phyloP scores from a whole-genome alignment of 768 basidiomycete species.

The Lactarius psammicola region DNA sequence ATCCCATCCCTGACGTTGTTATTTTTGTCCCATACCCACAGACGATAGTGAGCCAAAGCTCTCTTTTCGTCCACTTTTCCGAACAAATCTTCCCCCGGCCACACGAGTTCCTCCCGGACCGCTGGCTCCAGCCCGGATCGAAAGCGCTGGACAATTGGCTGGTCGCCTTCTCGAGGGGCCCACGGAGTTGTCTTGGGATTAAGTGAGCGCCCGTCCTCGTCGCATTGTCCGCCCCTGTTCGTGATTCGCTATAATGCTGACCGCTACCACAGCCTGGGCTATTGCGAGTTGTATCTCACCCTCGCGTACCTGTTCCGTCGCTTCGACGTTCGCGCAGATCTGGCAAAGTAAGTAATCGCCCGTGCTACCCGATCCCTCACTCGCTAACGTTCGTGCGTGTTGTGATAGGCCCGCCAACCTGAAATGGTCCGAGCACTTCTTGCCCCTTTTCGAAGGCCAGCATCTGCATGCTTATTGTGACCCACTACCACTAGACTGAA shows the following conservation, averaged over 20 bases:
- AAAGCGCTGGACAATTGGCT: constrained; percentile 23
- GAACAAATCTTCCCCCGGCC: constrained; percentile 27
- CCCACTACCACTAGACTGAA: constrained; percentile 16
- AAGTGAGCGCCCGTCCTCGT: constrained; percentile 16
- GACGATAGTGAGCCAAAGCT: constrained; percentile 22
- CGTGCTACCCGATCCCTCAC: neutral
- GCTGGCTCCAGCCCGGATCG: constrained; percentile 23
- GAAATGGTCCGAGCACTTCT: constrained; percentile 22
- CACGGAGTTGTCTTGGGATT: constrained; percentile 29
- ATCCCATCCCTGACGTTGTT: neutral
- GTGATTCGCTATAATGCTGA: neutral
- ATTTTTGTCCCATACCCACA: no score
- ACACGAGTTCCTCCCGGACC: constrained; percentile 25
- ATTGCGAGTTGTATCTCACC: constrained; percentile 29
- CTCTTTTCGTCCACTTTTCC: constrained; percentile 20
- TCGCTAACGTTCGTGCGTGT: neutral
- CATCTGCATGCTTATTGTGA: constrained; percentile 22
- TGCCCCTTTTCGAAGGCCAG: constrained; percentile 19
- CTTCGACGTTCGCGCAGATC: constrained; percentile 26
- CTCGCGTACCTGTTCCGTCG: constrained; percentile 31
- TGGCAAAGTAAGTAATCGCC: neutral
- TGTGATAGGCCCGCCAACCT: constrained; percentile 14
- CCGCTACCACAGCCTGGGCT: constrained; percentile 21
- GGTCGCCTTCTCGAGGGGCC: constrained; percentile 29
- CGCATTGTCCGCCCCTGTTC: neutral